A percentile compares a stretch with the other conserved stretches of the same genome.
Evolutionary conservation across 192 early-diverging fungal genomes (phyloP).

Genomic region (Gonapodya prolifera): DNA sequence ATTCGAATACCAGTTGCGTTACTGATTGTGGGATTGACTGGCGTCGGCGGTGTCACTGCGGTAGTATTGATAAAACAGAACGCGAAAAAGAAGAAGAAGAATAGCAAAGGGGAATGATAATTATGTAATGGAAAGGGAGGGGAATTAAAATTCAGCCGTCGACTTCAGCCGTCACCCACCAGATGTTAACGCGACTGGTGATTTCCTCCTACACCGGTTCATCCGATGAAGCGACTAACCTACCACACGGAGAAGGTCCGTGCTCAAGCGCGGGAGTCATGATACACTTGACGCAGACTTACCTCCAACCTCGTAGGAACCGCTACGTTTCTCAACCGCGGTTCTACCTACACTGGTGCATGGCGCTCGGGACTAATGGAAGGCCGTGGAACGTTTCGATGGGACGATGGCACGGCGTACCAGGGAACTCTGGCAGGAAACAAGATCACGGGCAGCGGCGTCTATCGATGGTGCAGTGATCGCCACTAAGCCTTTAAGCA

Average conservation of each 20-base stretch:
- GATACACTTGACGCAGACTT: too few relatives aligned
- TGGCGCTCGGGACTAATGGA: constrained; percentile 29
- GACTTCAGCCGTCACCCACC: too few relatives aligned
- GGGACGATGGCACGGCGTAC: constrained; percentile 27
- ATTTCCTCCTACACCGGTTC: too few relatives aligned
- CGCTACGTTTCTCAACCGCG: too few relatives aligned
- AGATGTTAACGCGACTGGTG: too few relatives aligned
- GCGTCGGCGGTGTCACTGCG: constrained; percentile 63
- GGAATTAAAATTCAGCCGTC: too few relatives aligned
- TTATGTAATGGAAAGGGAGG: too few relatives aligned
- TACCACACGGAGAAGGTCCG: too few relatives aligned
- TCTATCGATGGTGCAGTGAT: constrained; percentile 26
- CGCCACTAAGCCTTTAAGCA: neutral
- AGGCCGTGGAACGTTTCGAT: constrained; percentile 26
- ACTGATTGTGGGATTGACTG: constrained; percentile 63
- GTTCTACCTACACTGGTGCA: constrained; percentile 20
- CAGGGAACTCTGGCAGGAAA: constrained; percentile 29
- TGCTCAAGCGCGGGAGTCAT: too few relatives aligned
- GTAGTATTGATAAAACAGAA: constrained; percentile 72
- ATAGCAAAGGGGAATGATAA: too few relatives aligned
- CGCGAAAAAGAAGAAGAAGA: constrained; percentile 62
- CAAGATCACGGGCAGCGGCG: constrained; percentile 26
- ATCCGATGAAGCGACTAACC: too few relatives aligned
- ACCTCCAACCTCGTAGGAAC: too few relatives aligned
- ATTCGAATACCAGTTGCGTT: constrained; percentile 74